Base-by-base conservation (phyloP, 2,329 filamentous ascomycete genomes). In the Nemania sp. region DNA sequence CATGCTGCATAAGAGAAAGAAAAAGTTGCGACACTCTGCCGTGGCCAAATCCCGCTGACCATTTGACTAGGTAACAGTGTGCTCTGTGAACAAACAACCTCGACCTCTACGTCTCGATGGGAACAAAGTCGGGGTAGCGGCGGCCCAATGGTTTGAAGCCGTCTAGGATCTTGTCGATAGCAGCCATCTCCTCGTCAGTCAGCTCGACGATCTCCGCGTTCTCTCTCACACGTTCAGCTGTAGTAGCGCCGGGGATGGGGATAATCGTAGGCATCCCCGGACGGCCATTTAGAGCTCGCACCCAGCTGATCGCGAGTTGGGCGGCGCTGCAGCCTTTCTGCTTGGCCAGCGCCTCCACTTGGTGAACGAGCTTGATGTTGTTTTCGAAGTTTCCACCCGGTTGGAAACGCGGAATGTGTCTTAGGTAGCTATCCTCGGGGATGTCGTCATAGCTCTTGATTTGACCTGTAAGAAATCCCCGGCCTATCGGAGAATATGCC, bases 401-500 rank as follows among this genome's bases (percentile, higher is more conserved):
- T 63, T 84, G 80, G 75, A 90, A 91, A 20, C 87, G 81, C 5
- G 88, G 87, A 20, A 79, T 69, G 17, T 65, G 54, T 18, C 73
- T 76, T 20, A 81, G 74, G 42, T 78, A 68, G 69, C 86, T 83
- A 39, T 78, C 78, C 47, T 83, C 75, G 2, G 80, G 80, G 39
- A 90, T 74, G 66, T 90, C 88, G 1, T 82, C 78, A 1, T 68
- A 63, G 6, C 72, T 77, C 69, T 79, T 81, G 68, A 84, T 77
- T 63, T 81, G 71, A 1, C 83, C 83, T 0, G 83, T 82, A 59
- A 87, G 72, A 75, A 87, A 81, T 0, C 84, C 84, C 1, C 70
- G 64, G 5, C 89, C 87, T 0, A 92, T 78, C 1, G 90, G 90
- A 46, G 87, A 88, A 75, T 92, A 93, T 0, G 88, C 89, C 37